These are phyloP conservation scores for Ogataea kodamae DNA, from an alignment of 805 yeast species.

Conservation along the genomic window DNA sequence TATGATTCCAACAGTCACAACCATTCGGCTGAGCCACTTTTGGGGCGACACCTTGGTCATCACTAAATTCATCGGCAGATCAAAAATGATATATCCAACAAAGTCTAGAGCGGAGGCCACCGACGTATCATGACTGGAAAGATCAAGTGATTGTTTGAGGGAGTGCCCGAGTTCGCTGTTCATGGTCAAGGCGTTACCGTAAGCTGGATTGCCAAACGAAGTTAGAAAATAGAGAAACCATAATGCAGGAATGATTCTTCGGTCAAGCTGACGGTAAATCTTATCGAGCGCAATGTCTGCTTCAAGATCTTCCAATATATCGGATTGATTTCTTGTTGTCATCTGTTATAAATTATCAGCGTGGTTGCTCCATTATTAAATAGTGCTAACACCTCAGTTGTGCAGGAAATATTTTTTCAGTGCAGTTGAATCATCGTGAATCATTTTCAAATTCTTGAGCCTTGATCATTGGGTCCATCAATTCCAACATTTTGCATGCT, in stretches of 20 bases:
- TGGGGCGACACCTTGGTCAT: slow-evolving; percentile 87
- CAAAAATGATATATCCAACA: slow-evolving; percentile 81
- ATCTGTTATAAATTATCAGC: no score
- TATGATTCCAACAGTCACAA: slow-evolving; percentile 71
- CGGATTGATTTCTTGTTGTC: no score
- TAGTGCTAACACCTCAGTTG: no score
- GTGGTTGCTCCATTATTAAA: no score
- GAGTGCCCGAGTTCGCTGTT: slow-evolving; percentile 62
- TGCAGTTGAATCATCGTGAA: no score
- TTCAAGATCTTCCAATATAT: no score
- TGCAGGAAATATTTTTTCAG: no score
- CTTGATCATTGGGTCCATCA: no score
- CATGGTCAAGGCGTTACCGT: slow-evolving; percentile 81
- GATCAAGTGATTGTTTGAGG: slow-evolving; percentile 45
- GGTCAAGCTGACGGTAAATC: slow-evolving; percentile 61
- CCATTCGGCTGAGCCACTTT: slow-evolving; percentile 78
- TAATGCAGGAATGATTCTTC: slow-evolving; percentile 73
- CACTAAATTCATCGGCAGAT: slow-evolving; percentile 80
- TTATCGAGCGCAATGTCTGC: slow-evolving; percentile 44
- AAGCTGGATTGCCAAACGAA: slow-evolving; percentile 73
- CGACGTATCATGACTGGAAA: slow-evolving; percentile 56
- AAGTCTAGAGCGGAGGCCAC: slow-evolving; percentile 78
- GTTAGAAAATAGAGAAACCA: slow-evolving; percentile 78
- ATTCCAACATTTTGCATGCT: no score
- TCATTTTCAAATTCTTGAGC: no score